These are phyloP conservation scores for Boechera divaricarpa DNA, from an alignment of 345 rosid species.

Conservation along the genomic window DNA sequence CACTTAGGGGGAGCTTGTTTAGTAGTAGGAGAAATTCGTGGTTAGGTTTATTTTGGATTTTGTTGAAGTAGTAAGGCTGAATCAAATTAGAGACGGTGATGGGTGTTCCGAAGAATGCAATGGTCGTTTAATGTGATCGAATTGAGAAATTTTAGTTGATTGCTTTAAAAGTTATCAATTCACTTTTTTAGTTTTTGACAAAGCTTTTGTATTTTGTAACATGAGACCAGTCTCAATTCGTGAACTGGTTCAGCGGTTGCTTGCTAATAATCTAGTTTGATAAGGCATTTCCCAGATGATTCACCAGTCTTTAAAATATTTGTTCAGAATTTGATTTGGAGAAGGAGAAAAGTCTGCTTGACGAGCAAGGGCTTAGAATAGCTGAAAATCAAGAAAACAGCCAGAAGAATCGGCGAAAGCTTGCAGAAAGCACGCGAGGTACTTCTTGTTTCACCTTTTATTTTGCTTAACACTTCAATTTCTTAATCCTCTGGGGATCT, in stretches of 20 bases:
- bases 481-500: too few species aligned
- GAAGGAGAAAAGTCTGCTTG: slow-evolving; percentile 84
- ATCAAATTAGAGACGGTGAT: slow-evolving; percentile 22
- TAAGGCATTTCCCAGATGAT: not conserved
- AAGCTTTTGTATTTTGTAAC: not conserved
- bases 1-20: slow-evolving; percentile 17
- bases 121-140: slow-evolving; percentile 37
- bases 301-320: slow-evolving; percentile 6
- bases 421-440: slow-evolving; percentile 99
- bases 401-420: slow-evolving; percentile 91
- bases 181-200: not conserved
- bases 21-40: slow-evolving; percentile 18
- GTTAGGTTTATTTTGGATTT: slow-evolving; percentile 18
- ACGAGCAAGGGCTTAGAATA: slow-evolving; percentile 93
- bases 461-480: not conserved
- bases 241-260: not conserved
- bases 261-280: not conserved
- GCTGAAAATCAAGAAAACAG: slow-evolving; percentile 99
- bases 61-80: slow-evolving; percentile 23
- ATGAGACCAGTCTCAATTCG: not conserved
- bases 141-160: slow-evolving; percentile 14
- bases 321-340: slow-evolving; percentile 85
- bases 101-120: slow-evolving; percentile 15
- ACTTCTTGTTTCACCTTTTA: slow-evolving; percentile 27
- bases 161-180: slow-evolving; percentile 9